Evolutionary conservation across 768 basidiomycete genomes (phyloP), one percentile per base, ranked within the genome.

Genomic region (Mycena haematopus): DNA sequence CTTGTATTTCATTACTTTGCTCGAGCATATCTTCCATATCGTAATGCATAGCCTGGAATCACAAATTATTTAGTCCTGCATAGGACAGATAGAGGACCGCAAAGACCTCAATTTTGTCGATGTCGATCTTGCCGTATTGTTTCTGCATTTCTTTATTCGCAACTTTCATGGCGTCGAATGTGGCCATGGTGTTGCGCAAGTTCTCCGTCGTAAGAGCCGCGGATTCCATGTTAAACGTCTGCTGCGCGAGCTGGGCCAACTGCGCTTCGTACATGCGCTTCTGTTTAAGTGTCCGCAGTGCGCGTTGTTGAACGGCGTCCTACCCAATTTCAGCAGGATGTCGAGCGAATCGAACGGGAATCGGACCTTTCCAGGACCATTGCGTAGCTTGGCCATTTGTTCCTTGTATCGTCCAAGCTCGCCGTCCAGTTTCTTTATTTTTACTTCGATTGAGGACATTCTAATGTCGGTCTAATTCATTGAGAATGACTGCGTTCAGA

Each of bases 21-120:
- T 99, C 97, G 61, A 99, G 79, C 65, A 99, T 74, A 60, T 99
- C 97, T 71, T 97, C 95, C 96, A 99, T 98, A 62, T 99, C 96
- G 73, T 91, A 94, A 74, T 99, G 96, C 71, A 98, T 93, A 70
- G 81, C 89, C 96, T 98, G 71, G 2, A 40, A 36, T 21, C 10
- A 27, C 33, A 19, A 24, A 7, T 53, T 35, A 56, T 19, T 49
- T 15, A 56, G 33, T 6, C 5, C 22, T 21, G 36, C 2, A 13
- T 2, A 22, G 19, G 13, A 25, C 7, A 24, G 11, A 22, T 19
- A 45, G n/a, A 44, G 17, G 6, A n/a, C 60, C 13, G 29, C 1
- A 40, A 84, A 63, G 64, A 96, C 96, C 83, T 99, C 97, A 70
- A 99, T 98, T 86, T 97, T 96, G 82, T 96, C 94, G 68, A 99